Evolutionary conservation across 352 stramenopile species (phyloP).

Genomic region (Phytophthora rubi): DNA sequence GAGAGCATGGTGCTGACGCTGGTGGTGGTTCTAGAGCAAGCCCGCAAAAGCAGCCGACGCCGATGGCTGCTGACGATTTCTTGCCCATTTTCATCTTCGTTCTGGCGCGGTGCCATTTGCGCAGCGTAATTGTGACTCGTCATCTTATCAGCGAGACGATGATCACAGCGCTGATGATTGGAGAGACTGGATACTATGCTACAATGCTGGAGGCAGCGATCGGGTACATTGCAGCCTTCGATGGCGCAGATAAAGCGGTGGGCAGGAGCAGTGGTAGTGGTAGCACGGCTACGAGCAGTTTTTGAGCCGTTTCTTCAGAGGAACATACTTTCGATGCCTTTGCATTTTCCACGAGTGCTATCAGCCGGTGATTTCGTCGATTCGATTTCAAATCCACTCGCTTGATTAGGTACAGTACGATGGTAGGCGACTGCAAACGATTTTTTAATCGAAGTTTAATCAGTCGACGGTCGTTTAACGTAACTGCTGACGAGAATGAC

Average conservation of each 20-base stretch:
- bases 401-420: too few species aligned
- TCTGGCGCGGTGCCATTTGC: conserved; percentile 55
- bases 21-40: background rate
- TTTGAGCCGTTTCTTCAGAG: conserved; percentile 9
- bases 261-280: conserved; percentile 26
- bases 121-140: conserved; percentile 62
- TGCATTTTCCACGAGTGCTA: too few species aligned
- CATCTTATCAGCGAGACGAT: conserved; percentile 83
- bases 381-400: too few species aligned
- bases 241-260: conserved; percentile 18
- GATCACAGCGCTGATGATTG: conserved; percentile 76
- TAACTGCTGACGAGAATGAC: too few species aligned
- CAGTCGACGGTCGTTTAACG: too few species aligned
- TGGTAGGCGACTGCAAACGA: too few species aligned
- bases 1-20: conserved; percentile 45
- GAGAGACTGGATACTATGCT: conserved; percentile 82
- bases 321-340: background rate
- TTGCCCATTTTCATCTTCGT: conserved; percentile 85
- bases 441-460: too few species aligned
- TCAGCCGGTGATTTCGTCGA: too few species aligned
- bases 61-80: conserved; percentile 80
- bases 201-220: conserved; percentile 82
- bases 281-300: conserved; percentile 28
- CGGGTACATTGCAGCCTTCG: conserved; percentile 66
- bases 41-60: conserved; percentile 21